phyloP scores from a whole-genome alignment of 768 basidiomycete genomes.

The Kwoniella botswanensis region DNA sequence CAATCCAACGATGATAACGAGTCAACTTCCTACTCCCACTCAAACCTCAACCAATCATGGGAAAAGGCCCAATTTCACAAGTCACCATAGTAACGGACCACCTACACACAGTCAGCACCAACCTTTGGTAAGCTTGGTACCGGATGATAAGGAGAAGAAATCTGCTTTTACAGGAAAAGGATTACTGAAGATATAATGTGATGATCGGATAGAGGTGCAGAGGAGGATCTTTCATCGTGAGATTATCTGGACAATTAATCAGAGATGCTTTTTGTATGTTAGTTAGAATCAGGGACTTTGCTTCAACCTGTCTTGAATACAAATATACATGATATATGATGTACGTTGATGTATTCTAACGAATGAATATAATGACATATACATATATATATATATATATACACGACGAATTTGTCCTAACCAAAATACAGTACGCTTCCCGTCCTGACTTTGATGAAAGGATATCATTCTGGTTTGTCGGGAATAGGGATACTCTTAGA shows the following conservation, averaged over 20 bases:
- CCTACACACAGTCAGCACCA: slow-evolving; percentile 8
- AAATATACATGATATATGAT: background rate
- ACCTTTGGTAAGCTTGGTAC: slow-evolving; percentile 21
- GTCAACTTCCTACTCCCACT: slow-evolving; percentile 5
- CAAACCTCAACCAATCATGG: background rate
- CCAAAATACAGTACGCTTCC: too few species aligned
- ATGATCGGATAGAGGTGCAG: background rate
- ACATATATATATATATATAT: too few species aligned
- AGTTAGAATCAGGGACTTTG: background rate
- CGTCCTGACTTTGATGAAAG: too few species aligned
- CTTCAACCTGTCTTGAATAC: too few species aligned
- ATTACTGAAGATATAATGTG: slow-evolving; percentile 32
- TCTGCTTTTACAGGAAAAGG: slow-evolving; percentile 43
- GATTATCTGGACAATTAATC: too few species aligned
- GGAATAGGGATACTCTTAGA: too few species aligned
- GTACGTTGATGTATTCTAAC: background rate
- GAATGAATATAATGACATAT: background rate
- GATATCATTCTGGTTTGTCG: too few species aligned
- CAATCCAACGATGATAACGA: background rate
- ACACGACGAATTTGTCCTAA: too few species aligned
- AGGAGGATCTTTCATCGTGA: background rate
- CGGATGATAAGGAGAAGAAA: slow-evolving; percentile 21
- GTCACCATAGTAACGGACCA: background rate
- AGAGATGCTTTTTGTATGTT: too few species aligned
- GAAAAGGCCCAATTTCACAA: background rate